phyloP scores from a whole-genome alignment of 495 filamentous ascomycete species.

The Aspergillus baeticus region DNA sequence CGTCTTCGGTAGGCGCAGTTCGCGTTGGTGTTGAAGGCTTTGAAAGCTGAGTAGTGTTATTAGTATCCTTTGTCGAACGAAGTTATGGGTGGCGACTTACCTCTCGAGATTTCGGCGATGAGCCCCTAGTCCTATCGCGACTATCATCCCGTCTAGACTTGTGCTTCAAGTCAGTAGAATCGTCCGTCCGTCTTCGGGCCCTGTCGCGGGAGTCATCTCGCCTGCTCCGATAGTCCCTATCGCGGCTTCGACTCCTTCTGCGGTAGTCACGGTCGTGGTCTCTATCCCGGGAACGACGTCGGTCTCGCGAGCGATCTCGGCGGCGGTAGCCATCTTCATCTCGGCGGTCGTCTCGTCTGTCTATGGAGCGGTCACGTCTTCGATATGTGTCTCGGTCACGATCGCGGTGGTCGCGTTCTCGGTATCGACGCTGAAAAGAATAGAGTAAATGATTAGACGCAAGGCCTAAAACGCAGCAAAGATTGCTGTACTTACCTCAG shows the following conservation, averaged over 20 bases:
- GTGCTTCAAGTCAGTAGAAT: constrained; percentile 71
- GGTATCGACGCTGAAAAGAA: constrained; percentile 54
- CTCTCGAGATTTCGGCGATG: constrained; percentile 49
- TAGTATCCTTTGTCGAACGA: background rate
- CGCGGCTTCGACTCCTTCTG: constrained; percentile 67
- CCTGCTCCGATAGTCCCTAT: constrained; percentile 71
- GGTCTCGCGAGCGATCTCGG: constrained; percentile 65
- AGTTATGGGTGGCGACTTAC: constrained; percentile 35
- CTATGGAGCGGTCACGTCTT: constrained; percentile 71
- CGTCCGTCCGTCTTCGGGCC: constrained; percentile 66
- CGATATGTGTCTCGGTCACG: constrained; percentile 63
- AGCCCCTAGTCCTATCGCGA: constrained; percentile 52
- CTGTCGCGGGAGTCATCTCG: constrained; percentile 80
- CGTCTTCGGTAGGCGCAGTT: constrained; percentile 65
- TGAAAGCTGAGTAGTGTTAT: constrained; percentile 28
- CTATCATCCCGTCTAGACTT: constrained; percentile 68
- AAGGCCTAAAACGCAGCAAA: background rate
- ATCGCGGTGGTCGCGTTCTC: constrained; percentile 52
- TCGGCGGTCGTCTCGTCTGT: constrained; percentile 63
- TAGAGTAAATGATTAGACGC: constrained; percentile 26
- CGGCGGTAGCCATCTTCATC: constrained; percentile 68
- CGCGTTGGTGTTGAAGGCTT: constrained; percentile 50
- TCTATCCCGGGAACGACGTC: constrained; percentile 57
- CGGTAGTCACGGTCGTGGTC: constrained; percentile 60
- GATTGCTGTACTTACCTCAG: constrained; percentile 59